Percentiles rank a stretch among this genome's conserved stretches.
Evolutionary conservation across 2,329 filamentous ascomycete genomes (phyloP).

Genomic region (Metarhizium guizhouense): DNA sequence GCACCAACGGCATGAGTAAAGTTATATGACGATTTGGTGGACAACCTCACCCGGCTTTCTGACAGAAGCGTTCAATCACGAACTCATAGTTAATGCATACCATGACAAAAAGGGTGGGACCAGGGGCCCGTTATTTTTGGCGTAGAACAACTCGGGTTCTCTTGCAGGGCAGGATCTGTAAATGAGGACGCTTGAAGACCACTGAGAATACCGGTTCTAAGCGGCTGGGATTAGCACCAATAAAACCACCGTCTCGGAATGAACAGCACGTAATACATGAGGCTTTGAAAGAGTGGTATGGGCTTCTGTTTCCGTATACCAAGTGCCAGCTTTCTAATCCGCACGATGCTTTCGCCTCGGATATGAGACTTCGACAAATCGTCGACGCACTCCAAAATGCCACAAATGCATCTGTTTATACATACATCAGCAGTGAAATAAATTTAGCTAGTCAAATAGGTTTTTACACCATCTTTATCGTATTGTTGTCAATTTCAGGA

Average conservation of each 20-base stretch:
- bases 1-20: too few relatives aligned
- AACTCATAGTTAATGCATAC: too few relatives aligned
- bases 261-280: neutral
- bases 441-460: too few relatives aligned
- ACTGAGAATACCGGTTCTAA: neutral
- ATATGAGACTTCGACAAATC: neutral
- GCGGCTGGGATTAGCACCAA: neutral
- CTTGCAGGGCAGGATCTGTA: neutral
- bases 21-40: too few relatives aligned
- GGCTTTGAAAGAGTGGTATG: neutral
- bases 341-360: neutral
- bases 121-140: neutral
- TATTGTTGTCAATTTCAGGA: too few relatives aligned
- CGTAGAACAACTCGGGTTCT: neutral
- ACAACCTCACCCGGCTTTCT: too few relatives aligned
- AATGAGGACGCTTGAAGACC: neutral
- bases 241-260: too few relatives aligned
- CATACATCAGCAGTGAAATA: conserved; percentile 8
- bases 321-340: neutral
- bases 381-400: neutral
- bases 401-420: conserved; percentile 10
- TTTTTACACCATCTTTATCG: too few relatives aligned
- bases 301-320: neutral
- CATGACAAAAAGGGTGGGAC: too few relatives aligned
- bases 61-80: too few relatives aligned